Percentiles rank a stretch among this genome's conserved stretches.
phyloP scores from a whole-genome alignment of 805 yeast genomes.

The Cyberlindnera petersonii region DNA sequence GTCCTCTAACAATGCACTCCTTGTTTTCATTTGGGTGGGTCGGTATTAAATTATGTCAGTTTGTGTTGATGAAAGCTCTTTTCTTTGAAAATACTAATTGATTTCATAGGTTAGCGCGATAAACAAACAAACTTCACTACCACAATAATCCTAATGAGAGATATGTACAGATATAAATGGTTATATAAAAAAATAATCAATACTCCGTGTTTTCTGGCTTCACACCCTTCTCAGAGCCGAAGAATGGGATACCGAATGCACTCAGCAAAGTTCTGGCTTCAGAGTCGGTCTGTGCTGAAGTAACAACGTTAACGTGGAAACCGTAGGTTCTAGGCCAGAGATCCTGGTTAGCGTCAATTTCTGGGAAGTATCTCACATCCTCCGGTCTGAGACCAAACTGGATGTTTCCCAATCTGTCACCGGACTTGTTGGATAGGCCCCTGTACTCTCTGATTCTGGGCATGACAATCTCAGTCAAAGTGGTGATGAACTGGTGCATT shows the following conservation, averaged over 20 bases:
- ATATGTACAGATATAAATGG: slow-evolving; percentile 2
- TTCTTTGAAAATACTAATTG: too few relatives aligned
- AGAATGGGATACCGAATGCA: slow-evolving; percentile 78
- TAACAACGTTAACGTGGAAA: slow-evolving; percentile 77
- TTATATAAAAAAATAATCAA: slow-evolving; percentile 7
- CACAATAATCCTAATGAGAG: too few relatives aligned
- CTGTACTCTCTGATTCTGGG: slow-evolving; percentile 87
- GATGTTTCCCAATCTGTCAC: slow-evolving; percentile 83
- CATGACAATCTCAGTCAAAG: slow-evolving; percentile 85
- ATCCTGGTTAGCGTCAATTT: slow-evolving; percentile 85
- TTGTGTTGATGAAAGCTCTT: background rate
- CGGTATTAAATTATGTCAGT: background rate
- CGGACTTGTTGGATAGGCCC: slow-evolving; percentile 72
- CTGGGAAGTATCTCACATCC: slow-evolving; percentile 84
- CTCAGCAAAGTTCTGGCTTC: slow-evolving; percentile 85
- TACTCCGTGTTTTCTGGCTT: slow-evolving; percentile 25
- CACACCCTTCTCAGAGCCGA: slow-evolving; percentile 42
- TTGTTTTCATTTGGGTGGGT: background rate
- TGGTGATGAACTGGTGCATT: slow-evolving; percentile 79
- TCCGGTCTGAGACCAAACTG: slow-evolving; percentile 78
- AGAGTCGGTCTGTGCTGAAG: slow-evolving; percentile 84
- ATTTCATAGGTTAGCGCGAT: too few relatives aligned
- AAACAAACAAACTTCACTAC: too few relatives aligned
- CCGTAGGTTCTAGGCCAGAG: slow-evolving; percentile 86
- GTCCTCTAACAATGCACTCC: slow-evolving; percentile 1